Evolutionary conservation across 2,329 filamentous ascomycete species (phyloP), one percentile per base, ranked within the genome.

Genomic region (Arthrinium puccinioides): DNA sequence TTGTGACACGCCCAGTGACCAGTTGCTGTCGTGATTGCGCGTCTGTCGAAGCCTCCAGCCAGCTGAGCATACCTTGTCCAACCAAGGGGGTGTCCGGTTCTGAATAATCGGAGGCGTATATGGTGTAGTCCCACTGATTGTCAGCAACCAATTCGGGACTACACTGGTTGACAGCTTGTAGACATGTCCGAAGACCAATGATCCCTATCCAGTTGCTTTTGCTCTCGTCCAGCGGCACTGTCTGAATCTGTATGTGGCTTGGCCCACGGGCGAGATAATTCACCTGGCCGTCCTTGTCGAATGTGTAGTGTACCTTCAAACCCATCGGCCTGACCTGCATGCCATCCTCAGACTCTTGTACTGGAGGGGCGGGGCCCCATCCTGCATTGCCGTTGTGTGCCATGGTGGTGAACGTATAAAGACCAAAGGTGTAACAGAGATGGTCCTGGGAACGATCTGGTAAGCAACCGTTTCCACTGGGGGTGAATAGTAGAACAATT

Each of bases 31-130:
- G 25, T n/a, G n/a, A n/a, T n/a, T n/a, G n/a, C 4, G 29, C 14
- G 5, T 13, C 10, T 6, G 29, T 79, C 49, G 81, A 72, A 16
- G 21, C 4, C 21, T 30, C 42, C 16, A 82, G 79, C 75, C 84
- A 84, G 25, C 92, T 97, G 15, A 98, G 70, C 80, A 97, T 87
- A 37, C 94, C 92, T 61, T 98, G 90, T 16, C 92, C 92, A 18
- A 96, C 90, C 39, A 97, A 72, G 37, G 94, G 92, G 14, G 82
- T 87, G 55, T 96, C 89, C 46, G 86, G 85, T 63, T 98, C 92
- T 10, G 92, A 96, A 60, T 90, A 97, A 61, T 98, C 92, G 66
- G 87, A 87, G 21, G 90, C 88, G 62, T 98, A 98, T 39, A 98
- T 81, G n/a, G 88, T 92, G 63, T 92, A 98, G 64, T 98, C 89